Evolutionary conservation across 2,329 filamentous ascomycete species (phyloP).

Genomic region (Teratosphaeria epicoccoides): DNA sequence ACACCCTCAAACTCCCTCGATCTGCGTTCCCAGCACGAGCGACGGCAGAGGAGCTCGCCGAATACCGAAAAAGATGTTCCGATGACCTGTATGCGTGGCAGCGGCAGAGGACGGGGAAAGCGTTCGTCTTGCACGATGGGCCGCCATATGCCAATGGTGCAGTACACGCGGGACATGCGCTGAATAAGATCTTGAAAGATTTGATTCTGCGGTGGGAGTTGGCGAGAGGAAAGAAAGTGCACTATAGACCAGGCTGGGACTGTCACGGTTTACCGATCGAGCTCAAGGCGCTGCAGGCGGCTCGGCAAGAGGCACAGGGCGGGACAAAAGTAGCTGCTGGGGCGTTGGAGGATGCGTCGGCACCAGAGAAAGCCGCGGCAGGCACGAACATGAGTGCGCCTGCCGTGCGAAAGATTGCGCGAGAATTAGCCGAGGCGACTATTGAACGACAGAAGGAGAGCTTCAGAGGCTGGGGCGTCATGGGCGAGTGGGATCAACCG

Average conservation of each 20-base stretch:
- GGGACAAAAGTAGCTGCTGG: conserved; percentile 15
- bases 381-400: conserved; percentile 29
- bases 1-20: conserved; percentile 38
- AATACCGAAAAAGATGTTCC: conserved; percentile 65
- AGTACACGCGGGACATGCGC: conserved; percentile 83
- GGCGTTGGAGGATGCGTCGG: conserved; percentile 26
- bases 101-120: conserved; percentile 32
- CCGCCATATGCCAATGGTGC: conserved; percentile 92
- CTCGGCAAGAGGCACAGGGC: conserved; percentile 21
- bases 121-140: conserved; percentile 85
- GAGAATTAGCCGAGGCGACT: conserved; percentile 56
- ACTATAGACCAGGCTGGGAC: conserved; percentile 91
- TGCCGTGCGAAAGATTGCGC: conserved; percentile 54
- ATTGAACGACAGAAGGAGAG: conserved; percentile 61
- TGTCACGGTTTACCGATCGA: conserved; percentile 96
- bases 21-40: conserved; percentile 41
- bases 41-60: conserved; percentile 31
- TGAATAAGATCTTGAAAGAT: conserved; percentile 97
- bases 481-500: conserved; percentile 66
- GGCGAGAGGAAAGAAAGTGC: conserved; percentile 62
- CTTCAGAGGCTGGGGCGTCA: conserved; percentile 64
- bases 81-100: conserved; percentile 91
- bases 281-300: conserved; percentile 71
- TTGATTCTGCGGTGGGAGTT: conserved; percentile 76
- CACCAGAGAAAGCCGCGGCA: conserved; percentile 17